Evolutionary conservation across 495 filamentous ascomycete genomes (phyloP).

Genomic region (Lepidopterella palustris): DNA sequence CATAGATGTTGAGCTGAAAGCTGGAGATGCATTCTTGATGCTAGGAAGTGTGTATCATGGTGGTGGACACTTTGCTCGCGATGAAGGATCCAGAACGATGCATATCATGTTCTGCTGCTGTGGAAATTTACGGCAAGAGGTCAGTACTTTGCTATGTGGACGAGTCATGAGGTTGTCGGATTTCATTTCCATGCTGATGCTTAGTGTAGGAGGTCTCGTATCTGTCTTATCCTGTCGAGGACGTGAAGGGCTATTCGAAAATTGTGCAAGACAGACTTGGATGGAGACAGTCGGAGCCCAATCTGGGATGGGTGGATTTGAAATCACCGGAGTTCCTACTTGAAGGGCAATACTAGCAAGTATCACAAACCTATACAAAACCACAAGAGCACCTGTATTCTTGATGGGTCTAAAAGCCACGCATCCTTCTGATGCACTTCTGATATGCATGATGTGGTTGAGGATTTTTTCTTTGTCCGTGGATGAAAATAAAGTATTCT

Average conservation of each 20-base stretch:
- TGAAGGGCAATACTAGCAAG: no score
- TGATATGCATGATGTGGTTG: no score
- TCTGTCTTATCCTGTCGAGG: constrained; percentile 1
- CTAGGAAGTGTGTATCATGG: background rate
- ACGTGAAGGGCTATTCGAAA: constrained; percentile 6
- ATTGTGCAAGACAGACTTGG: constrained; percentile 10
- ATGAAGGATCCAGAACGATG: constrained; percentile 1
- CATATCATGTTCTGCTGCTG: constrained; percentile 13
- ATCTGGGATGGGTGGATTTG: constrained; percentile 15
- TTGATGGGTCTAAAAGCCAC: no score
- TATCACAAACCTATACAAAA: no score
- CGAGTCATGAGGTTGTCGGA: no score
- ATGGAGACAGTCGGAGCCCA: constrained; percentile 10
- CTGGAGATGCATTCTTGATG: background rate
- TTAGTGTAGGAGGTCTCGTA: background rate
- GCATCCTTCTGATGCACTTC: no score
- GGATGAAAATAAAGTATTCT: no score
- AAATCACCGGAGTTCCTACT: constrained; percentile 8
- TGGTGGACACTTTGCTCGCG: background rate
- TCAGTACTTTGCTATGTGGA: background rate
- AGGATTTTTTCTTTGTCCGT: no score
- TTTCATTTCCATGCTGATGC: background rate
- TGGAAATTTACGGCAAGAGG: constrained; percentile 1
- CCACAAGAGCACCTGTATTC: no score
- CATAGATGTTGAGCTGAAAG: background rate